Conservation (phyloP, 768 basidiomycete genomes). For the Chalciporus pseudorubinellus region DNA sequence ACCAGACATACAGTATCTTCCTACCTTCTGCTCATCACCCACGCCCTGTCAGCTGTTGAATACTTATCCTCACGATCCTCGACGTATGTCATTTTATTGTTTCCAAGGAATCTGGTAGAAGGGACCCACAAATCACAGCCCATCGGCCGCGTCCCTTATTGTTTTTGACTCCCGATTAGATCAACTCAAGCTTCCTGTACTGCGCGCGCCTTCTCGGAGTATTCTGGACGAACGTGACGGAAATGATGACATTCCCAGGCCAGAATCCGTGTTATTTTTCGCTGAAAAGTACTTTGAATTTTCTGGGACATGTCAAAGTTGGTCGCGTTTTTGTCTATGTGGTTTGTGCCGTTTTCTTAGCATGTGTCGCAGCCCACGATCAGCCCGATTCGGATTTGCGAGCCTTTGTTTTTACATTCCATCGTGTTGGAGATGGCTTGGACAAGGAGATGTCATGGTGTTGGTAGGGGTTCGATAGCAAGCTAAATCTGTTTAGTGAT, state of each 20-base stretch:
- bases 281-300: constrained; percentile 57
- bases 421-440: constrained; percentile 7
- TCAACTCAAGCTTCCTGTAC: constrained; percentile 48
- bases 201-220: constrained; percentile 27
- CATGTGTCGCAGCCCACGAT: constrained; percentile 9
- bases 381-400: constrained; percentile 1
- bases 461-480: background rate
- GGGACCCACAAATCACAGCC: constrained; percentile 7
- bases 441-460: constrained; percentile 2
- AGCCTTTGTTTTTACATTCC: constrained; percentile 9
- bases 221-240: constrained; percentile 15
- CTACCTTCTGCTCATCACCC: constrained; percentile 49
- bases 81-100: constrained; percentile 17
- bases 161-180: constrained; percentile 63
- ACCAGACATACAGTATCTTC: constrained; percentile 43
- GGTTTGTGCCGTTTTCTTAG: constrained; percentile 2
- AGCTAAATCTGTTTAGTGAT: constrained; percentile 13
- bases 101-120: background rate
- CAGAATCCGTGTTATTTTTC: constrained; percentile 39
- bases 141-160: constrained; percentile 37
- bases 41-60: constrained; percentile 42
- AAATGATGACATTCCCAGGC: constrained; percentile 20
- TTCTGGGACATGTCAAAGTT: constrained; percentile 42
- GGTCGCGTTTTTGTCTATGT: constrained; percentile 26
- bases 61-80: constrained; percentile 31